phyloP scores from a whole-genome alignment of 2,329 filamentous ascomycete genomes.

The Whalleya microplaca region DNA sequence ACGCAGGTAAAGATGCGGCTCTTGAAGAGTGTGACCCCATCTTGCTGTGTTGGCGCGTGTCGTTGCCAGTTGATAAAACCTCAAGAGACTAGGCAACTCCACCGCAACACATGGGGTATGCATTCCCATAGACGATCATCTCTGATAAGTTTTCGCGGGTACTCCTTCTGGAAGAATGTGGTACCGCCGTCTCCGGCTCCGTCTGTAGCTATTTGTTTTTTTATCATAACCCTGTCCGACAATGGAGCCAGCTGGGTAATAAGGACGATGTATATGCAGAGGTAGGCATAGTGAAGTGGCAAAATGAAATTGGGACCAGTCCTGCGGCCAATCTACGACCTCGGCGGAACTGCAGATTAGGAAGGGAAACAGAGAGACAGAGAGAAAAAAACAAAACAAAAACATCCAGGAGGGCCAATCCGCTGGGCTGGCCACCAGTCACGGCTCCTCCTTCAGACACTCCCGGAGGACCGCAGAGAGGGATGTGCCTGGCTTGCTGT shows the following conservation, averaged over 20 bases:
- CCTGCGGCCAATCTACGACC: constrained; percentile 44
- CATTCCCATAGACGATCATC: constrained; percentile 53
- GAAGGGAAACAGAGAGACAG: constrained; percentile 22
- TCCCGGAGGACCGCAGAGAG: constrained; percentile 32
- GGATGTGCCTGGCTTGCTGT: constrained; percentile 43
- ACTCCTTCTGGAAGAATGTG: constrained; percentile 37
- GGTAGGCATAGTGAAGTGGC: constrained; percentile 49
- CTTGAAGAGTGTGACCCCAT: constrained; percentile 68
- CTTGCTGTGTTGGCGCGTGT: constrained; percentile 90
- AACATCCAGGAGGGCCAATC: constrained; percentile 26
- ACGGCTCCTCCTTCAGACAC: constrained; percentile 16
- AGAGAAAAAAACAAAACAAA: constrained; percentile 16
- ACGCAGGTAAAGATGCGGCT: constrained; percentile 69
- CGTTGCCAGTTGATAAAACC: constrained; percentile 78
- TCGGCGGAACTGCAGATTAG: constrained; percentile 35
- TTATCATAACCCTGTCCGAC: constrained; percentile 37
- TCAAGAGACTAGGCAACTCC: constrained; percentile 66
- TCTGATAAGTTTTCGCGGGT: constrained; percentile 46
- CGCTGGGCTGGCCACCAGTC: constrained; percentile 33
- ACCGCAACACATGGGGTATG: constrained; percentile 58
- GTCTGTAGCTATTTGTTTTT: constrained; percentile 12
- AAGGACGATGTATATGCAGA: constrained; percentile 44
- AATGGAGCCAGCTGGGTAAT: constrained; percentile 38
- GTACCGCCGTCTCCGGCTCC: constrained; percentile 36
- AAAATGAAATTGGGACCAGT: constrained; percentile 45